phyloP scores from a whole-genome alignment of 2,329 filamentous ascomycete species.

The Blumeria graminis region DNA sequence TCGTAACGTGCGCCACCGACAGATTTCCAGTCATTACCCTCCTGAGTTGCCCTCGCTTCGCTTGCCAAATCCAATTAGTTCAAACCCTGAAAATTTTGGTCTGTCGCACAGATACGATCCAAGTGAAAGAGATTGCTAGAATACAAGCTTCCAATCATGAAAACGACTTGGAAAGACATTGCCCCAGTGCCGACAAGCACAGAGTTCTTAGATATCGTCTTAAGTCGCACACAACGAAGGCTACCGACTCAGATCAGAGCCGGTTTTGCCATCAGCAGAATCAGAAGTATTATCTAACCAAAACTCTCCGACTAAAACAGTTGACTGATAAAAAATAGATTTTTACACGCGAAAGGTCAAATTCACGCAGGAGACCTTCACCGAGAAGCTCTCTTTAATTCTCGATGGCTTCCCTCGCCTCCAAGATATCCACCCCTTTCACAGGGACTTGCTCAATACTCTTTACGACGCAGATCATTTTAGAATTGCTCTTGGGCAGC shows the following conservation, averaged over 20 bases:
- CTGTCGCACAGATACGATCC: no score
- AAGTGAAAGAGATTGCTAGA: no score
- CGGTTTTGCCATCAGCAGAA: slow-evolving; percentile 89
- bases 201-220: slow-evolving; percentile 93
- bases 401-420: slow-evolving; percentile 83
- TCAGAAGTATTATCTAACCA: slow-evolving; percentile 28
- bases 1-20: no score
- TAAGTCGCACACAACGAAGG: slow-evolving; percentile 77
- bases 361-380: slow-evolving; percentile 90
- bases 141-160: slow-evolving; percentile 21
- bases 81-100: no score
- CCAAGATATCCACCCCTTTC: slow-evolving; percentile 88
- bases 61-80: no score
- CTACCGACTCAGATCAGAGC: slow-evolving; percentile 87
- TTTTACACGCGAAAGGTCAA: slow-evolving; percentile 98
- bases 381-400: slow-evolving; percentile 76
- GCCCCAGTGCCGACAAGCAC: slow-evolving; percentile 73
- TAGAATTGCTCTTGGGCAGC: slow-evolving; percentile 82
- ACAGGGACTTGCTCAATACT: slow-evolving; percentile 69
- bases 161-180: slow-evolving; percentile 51
- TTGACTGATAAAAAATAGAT: slow-evolving; percentile 21
- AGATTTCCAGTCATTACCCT: no score
- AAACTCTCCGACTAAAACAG: slow-evolving; percentile 1
- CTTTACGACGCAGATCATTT: slow-evolving; percentile 98
- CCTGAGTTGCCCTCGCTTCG: no score